Percentiles rank a stretch among this genome's conserved stretches.
phyloP scores from a whole-genome alignment of 148 eudicot species.

The Vaccinium corymbosum region DNA sequence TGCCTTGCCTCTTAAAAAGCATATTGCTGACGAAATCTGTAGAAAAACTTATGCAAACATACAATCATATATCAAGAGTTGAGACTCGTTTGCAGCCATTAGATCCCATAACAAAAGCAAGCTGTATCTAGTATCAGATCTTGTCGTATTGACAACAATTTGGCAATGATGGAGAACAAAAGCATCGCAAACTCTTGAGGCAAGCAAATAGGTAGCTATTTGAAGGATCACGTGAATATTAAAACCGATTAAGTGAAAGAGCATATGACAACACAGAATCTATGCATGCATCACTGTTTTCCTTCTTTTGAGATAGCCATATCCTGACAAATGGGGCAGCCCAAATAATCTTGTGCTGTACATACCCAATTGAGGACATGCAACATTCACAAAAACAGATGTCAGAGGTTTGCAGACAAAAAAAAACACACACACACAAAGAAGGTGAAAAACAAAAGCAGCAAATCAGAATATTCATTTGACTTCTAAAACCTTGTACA shows the following conservation, averaged over 20 bases:
- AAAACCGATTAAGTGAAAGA: not conserved
- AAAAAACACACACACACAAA: not conserved
- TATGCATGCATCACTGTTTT: not conserved
- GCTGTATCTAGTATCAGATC: not conserved
- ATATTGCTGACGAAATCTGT: slow-evolving; percentile 88
- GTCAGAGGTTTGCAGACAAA: not conserved
- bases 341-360: not conserved
- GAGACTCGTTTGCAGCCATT: not conserved
- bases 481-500: not conserved
- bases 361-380: not conserved
- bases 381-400: not conserved
- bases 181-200: not conserved
- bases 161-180: slow-evolving; percentile 1
- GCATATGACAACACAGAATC: not conserved
- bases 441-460: not conserved
- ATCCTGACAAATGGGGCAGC: not conserved
- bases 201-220: not conserved
- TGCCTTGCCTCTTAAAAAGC: slow-evolving; percentile 93
- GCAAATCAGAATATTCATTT: not conserved
- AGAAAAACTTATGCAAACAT: not conserved
- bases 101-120: not conserved
- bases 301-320: not conserved
- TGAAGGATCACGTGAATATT: not conserved
- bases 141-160: not conserved
- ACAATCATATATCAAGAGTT: not conserved